Conservation (phyloP, 2,329 filamentous ascomycete species). For the Pseudogymnoascus sp. region DNA sequence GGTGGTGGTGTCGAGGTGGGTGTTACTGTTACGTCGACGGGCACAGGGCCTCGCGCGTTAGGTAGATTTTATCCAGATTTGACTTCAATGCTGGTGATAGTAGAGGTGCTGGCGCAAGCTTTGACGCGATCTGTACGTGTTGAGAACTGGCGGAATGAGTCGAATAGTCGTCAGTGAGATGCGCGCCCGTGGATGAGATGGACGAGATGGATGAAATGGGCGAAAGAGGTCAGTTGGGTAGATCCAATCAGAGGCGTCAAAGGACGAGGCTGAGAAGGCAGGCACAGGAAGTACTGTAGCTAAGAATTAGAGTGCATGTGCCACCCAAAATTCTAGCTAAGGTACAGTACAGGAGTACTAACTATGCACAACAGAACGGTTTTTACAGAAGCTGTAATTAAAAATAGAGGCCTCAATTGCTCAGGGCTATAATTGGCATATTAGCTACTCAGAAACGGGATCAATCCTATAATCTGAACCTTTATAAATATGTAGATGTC, state of each 20-base stretch:
- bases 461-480: neutral
- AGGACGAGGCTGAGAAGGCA: conserved; percentile 6
- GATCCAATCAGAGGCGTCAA: neutral
- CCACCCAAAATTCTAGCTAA: neutral
- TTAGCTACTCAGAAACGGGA: neutral
- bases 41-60: neutral
- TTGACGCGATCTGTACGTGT: neutral
- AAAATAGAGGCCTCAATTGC: neutral
- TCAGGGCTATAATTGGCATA: neutral
- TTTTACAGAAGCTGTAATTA: neutral
- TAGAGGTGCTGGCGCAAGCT: neutral
- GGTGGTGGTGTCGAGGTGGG: neutral
- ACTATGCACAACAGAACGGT: neutral
- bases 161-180: neutral
- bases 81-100: neutral
- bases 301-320: neutral
- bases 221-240: neutral
- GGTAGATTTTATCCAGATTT: neutral
- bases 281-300: neutral
- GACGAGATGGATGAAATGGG: neutral
- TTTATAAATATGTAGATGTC: neutral
- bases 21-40: neutral
- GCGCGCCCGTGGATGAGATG: neutral
- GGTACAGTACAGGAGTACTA: neutral
- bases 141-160: neutral